phyloP scores from a whole-genome alignment of 768 basidiomycete genomes.

The Lactarius indigo region DNA sequence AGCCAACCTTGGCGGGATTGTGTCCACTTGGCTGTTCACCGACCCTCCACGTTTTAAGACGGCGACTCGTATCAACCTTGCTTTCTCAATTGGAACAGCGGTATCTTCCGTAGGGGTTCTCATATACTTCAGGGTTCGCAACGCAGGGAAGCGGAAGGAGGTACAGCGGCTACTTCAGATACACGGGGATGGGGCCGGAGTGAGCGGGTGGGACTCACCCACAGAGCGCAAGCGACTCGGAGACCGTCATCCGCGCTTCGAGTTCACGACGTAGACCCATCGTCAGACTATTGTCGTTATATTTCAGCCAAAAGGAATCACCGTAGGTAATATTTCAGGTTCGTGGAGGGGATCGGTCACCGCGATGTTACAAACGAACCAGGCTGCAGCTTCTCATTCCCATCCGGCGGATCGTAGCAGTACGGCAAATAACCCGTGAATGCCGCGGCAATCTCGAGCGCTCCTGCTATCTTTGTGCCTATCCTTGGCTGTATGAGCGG shows the following conservation, averaged over 20 bases:
- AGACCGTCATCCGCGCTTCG: not conserved
- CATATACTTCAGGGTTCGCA: conserved; percentile 6
- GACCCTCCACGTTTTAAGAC: conserved; percentile 10
- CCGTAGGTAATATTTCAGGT: not conserved
- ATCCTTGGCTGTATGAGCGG: too few relatives aligned
- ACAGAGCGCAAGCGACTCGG: not conserved
- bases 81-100: conserved; percentile 11
- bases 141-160: conserved; percentile 4
- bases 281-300: not conserved
- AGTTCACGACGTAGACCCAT: not conserved
- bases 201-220: not conserved
- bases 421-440: not conserved
- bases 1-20: conserved; percentile 18
- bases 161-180: conserved; percentile 2
- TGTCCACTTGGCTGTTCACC: conserved; percentile 4
- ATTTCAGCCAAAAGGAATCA: not conserved
- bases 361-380: not conserved
- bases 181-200: conserved; percentile 3
- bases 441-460: too few relatives aligned
- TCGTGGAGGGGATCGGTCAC: not conserved
- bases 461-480: too few relatives aligned
- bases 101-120: not conserved
- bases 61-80: conserved; percentile 13
- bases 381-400: not conserved
- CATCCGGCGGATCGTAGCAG: not conserved